Conservation (phyloP, 2,329 filamentous ascomycete genomes). For the Penicillium sp. region DNA sequence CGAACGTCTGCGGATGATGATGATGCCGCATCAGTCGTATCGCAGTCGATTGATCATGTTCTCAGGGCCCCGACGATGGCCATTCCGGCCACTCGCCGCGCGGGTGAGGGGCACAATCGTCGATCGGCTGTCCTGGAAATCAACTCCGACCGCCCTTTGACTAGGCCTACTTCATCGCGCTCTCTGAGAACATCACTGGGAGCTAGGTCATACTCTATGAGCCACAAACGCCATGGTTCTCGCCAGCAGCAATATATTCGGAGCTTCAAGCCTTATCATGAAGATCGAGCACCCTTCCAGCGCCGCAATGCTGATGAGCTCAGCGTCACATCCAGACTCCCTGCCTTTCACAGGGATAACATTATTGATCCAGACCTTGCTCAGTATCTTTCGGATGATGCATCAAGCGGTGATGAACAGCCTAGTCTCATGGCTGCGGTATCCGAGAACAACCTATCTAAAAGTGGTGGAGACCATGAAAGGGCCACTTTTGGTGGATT, state of each 20-base stretch:
- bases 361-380: constrained; percentile 97
- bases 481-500: constrained; percentile 70
- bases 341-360: constrained; percentile 97
- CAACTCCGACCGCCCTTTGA: constrained; percentile 71
- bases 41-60: constrained; percentile 47
- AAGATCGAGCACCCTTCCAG: constrained; percentile 86
- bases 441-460: constrained; percentile 61
- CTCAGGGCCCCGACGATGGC: constrained; percentile 60
- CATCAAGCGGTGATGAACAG: constrained; percentile 89
- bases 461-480: constrained; percentile 69
- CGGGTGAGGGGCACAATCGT: constrained; percentile 74
- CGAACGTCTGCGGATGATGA: constrained; percentile 48
- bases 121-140: constrained; percentile 88
- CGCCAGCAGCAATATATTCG: constrained; percentile 74
- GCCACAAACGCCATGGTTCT: constrained; percentile 82
- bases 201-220: constrained; percentile 72
- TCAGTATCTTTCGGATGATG: constrained; percentile 91
- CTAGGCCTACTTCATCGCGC: constrained; percentile 88
- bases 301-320: constrained; percentile 68
- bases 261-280: constrained; percentile 67
- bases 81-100: constrained; percentile 62
- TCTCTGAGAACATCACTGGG: constrained; percentile 73
- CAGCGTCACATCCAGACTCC: constrained; percentile 64
- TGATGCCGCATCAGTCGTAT: constrained; percentile 47
- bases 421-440: constrained; percentile 78